phyloP scores from a whole-genome alignment of 2,329 filamentous ascomycete genomes.

The Mycosphaerella arachidis region DNA sequence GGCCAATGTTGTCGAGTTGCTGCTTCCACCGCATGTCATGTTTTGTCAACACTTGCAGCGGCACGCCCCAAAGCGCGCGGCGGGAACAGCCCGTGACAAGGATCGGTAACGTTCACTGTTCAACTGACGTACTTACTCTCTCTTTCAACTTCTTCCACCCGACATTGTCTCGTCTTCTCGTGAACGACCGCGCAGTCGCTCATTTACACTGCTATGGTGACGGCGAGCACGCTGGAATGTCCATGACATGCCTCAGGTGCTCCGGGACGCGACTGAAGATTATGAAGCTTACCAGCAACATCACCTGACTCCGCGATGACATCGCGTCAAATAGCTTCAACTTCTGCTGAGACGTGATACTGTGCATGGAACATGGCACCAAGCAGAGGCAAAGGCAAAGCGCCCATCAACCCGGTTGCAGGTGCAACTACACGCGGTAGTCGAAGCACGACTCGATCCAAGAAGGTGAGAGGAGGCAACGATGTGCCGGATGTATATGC shows the following conservation, averaged over 20 bases:
- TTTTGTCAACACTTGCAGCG: not conserved
- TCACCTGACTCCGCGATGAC: slow-evolving; percentile 15
- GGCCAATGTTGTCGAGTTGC: not conserved
- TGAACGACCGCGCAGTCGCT: not conserved
- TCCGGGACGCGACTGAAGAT: not conserved
- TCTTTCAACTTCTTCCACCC: not conserved
- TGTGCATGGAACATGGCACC: slow-evolving; percentile 24
- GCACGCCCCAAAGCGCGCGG: not conserved
- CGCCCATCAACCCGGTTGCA: slow-evolving; percentile 1
- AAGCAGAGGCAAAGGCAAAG: slow-evolving; percentile 28
- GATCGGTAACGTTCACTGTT: not conserved
- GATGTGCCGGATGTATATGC: slow-evolving; percentile 25
- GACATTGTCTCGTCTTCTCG: not conserved
- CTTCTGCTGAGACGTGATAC: not conserved
- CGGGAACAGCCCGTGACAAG: not conserved
- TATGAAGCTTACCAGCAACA: not conserved
- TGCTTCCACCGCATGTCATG: not conserved
- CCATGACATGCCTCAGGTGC: not conserved
- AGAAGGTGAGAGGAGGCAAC: slow-evolving; percentile 3
- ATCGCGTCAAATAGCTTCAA: slow-evolving; percentile 10
- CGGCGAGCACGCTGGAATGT: not conserved
- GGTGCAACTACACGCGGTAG: slow-evolving; percentile 2
- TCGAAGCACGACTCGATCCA: slow-evolving; percentile 13
- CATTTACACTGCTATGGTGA: not conserved
- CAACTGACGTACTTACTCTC: not conserved